Evolutionary conservation across 2,329 filamentous ascomycete genomes (phyloP).

Genomic region (Diaporthe eres): DNA sequence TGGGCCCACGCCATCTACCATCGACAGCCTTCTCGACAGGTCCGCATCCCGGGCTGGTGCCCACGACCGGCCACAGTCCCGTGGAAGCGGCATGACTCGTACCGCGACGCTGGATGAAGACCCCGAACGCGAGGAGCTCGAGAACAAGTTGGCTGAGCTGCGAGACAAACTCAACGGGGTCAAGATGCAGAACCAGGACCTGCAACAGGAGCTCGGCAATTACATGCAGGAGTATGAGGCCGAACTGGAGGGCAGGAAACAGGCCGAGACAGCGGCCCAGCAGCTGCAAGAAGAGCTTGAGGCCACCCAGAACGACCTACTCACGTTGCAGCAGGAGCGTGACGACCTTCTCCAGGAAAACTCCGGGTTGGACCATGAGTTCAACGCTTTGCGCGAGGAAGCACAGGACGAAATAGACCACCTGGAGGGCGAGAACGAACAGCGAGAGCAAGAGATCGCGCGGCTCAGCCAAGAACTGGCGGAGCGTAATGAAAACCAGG

Average conservation of each 20-base stretch:
- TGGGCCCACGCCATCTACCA: conserved; percentile 73
- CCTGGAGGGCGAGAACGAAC: conserved; percentile 79
- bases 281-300: conserved; percentile 87
- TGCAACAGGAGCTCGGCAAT: conserved; percentile 85
- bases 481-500: conserved; percentile 87
- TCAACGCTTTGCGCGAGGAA: conserved; percentile 72
- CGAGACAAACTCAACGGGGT: conserved; percentile 89
- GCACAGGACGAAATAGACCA: conserved; percentile 77
- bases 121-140: conserved; percentile 85
- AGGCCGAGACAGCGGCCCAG: conserved; percentile 70
- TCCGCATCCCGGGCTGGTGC: conserved; percentile 85
- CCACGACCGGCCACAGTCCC: conserved; percentile 80
- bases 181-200: conserved; percentile 90
- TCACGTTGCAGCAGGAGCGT: conserved; percentile 84
- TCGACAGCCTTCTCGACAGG: conserved; percentile 94
- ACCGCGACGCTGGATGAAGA: conserved; percentile 76
- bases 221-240: conserved; percentile 85
- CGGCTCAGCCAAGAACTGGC: conserved; percentile 79
- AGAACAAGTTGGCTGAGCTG: conserved; percentile 85
- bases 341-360: conserved; percentile 84
- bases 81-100: conserved; percentile 77
- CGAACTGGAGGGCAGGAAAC: conserved; percentile 73
- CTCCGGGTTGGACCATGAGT: conserved; percentile 68
- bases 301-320: conserved; percentile 82
- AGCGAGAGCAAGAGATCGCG: conserved; percentile 79